phyloP scores from a whole-genome alignment of 352 stramenopile genomes.

The Aphanomyces cochlioides region DNA sequence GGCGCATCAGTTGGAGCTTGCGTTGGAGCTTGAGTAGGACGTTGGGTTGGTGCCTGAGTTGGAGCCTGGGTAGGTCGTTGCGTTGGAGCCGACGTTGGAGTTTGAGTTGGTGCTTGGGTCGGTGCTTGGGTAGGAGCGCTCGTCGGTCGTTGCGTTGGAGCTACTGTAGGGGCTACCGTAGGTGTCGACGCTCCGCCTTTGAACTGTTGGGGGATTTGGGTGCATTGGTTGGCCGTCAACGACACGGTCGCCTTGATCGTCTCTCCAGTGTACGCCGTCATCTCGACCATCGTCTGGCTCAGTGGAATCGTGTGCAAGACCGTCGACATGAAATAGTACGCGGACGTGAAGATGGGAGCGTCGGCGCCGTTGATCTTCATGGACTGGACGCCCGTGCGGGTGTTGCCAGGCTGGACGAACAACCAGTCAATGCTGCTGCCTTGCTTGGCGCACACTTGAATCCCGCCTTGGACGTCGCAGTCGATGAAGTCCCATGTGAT shows the following conservation, averaged over 20 bases:
- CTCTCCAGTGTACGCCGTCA: conserved; percentile 38
- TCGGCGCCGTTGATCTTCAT: conserved; percentile 52
- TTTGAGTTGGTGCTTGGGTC: not conserved
- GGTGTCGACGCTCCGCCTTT: not conserved
- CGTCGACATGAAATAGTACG: conserved; percentile 41
- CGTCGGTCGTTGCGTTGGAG: conserved; percentile 16
- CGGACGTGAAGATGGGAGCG: conserved; percentile 38
- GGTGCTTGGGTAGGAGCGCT: conserved; percentile 1
- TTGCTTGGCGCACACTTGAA: conserved; percentile 67
- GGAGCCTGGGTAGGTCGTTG: conserved; percentile 13
- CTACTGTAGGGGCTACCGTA: not conserved
- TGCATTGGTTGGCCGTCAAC: conserved; percentile 35
- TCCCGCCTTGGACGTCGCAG: conserved; percentile 51
- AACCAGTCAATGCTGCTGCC: conserved; percentile 63
- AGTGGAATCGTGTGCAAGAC: conserved; percentile 31
- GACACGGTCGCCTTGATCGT: conserved; percentile 37
- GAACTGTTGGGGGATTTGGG: conserved; percentile 40
- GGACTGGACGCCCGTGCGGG: conserved; percentile 43
- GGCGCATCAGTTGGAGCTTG: not conserved
- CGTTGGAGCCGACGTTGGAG: conserved; percentile 16
- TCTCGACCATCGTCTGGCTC: conserved; percentile 30
- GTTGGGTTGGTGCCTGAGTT: not conserved
- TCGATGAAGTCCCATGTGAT: conserved; percentile 61
- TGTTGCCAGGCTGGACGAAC: conserved; percentile 60
- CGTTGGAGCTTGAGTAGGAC: not conserved